Conservation (phyloP, 2,329 filamentous ascomycete genomes). For the Hymenoscyphus infarciens region DNA sequence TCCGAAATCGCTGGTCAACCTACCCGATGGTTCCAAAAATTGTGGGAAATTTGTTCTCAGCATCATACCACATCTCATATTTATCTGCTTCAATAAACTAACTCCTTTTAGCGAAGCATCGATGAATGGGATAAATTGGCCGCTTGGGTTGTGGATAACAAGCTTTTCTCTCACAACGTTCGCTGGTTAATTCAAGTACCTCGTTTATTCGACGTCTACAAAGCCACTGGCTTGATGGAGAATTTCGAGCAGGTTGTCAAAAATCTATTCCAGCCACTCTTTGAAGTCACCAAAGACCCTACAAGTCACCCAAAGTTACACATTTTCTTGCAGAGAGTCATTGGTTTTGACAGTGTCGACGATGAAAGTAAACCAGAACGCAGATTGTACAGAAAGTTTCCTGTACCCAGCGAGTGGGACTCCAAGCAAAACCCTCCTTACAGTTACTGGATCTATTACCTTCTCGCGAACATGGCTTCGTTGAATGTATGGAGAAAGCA, state of each 20-base stretch:
- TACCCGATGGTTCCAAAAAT: background rate
- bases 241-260: slow-evolving; percentile 86
- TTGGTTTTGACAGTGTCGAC: slow-evolving; percentile 96
- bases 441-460: slow-evolving; percentile 98
- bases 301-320: slow-evolving; percentile 87
- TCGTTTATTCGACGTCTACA: slow-evolving; percentile 93
- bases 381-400: slow-evolving; percentile 92
- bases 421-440: slow-evolving; percentile 96
- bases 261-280: slow-evolving; percentile 91
- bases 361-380: slow-evolving; percentile 97
- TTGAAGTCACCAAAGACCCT: slow-evolving; percentile 89
- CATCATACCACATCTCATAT: background rate
- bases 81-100: background rate
- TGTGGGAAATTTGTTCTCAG: background rate
- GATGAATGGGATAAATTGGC: slow-evolving; percentile 98
- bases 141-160: slow-evolving; percentile 96
- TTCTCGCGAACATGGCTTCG: slow-evolving; percentile 90
- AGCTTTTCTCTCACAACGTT: slow-evolving; percentile 95
- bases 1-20: background rate
- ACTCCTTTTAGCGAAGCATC: slow-evolving; percentile 51
- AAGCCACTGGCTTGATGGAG: slow-evolving; percentile 79
- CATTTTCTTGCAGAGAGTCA: slow-evolving; percentile 88
- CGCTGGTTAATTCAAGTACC: slow-evolving; percentile 96
- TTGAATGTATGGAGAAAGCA: slow-evolving; percentile 88
- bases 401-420: slow-evolving; percentile 81